Evolutionary conservation across 257 asterid genomes (phyloP).

Genomic region (Solanum phureja): DNA sequence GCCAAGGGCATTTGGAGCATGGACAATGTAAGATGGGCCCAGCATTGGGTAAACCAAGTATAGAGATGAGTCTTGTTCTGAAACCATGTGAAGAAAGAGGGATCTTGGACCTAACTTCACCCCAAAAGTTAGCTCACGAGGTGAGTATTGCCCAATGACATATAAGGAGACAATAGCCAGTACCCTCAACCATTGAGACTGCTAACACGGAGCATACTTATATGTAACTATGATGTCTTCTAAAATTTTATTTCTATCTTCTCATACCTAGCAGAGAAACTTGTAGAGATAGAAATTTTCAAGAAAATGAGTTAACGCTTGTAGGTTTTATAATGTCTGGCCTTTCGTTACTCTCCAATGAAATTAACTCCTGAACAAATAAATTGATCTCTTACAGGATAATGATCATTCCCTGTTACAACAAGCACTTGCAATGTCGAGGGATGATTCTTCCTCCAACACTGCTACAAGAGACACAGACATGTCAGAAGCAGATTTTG

Average conservation of each 20-base stretch:
- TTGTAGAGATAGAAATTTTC: neutral
- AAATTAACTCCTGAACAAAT: neutral
- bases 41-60: neutral
- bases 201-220: neutral
- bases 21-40: neutral
- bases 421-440: conserved; percentile 94
- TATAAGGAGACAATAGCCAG: neutral
- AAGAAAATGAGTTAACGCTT: neutral
- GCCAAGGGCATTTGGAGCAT: neutral
- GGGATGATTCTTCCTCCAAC: conserved; percentile 72
- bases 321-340: neutral
- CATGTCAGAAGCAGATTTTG: conserved; percentile 91
- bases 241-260: neutral
- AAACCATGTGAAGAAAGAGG: neutral
- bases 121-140: neutral
- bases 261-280: neutral
- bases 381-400: conserved; percentile 39
- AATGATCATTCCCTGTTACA: conserved; percentile 87
- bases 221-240: neutral
- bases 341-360: neutral
- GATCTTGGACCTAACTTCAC: neutral
- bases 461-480: conserved; percentile 63
- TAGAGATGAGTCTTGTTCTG: neutral
- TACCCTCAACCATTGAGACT: neutral
- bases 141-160: neutral